phyloP scores from a whole-genome alignment of 2,329 filamentous ascomycete genomes.

The Claviceps sorghi region DNA sequence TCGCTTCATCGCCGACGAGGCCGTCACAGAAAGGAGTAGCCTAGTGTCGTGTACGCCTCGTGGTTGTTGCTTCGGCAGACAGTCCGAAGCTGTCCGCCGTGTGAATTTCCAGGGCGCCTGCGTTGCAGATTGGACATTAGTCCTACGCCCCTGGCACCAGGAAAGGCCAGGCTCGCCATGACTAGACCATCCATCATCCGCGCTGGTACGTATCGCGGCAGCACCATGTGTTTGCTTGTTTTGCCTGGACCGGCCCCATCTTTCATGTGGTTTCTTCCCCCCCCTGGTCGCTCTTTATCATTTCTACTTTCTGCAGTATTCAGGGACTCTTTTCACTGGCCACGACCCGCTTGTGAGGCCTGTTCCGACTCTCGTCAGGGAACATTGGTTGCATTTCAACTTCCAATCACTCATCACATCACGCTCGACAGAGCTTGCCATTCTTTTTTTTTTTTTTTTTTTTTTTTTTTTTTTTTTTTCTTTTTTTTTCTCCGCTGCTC shows the following conservation, averaged over 20 bases:
- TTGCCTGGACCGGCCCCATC: neutral
- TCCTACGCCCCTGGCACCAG: neutral
- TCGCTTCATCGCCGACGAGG: neutral
- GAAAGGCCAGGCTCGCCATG: slow-evolving; percentile 22
- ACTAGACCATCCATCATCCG: slow-evolving; percentile 45
- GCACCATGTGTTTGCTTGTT: neutral
- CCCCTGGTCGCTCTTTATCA: slow-evolving; percentile 3
- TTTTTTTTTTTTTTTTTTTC: neutral
- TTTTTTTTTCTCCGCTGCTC: neutral
- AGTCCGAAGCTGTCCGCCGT: neutral
- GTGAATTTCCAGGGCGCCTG: neutral
- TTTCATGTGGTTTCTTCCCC: neutral
- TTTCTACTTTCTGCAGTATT: neutral
- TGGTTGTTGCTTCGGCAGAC: neutral
- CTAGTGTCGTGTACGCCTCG: neutral
- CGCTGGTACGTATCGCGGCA: slow-evolving; percentile 36
- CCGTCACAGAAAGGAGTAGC: neutral
- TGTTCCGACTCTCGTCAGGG: neutral
- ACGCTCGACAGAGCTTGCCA: neutral
- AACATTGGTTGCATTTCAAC: slow-evolving; percentile 13
- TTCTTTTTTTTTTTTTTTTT: neutral
- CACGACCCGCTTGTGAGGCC: neutral
- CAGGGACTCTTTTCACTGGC: slow-evolving; percentile 7
- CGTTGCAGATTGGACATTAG: neutral
- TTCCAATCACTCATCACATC: slow-evolving; percentile 7